Conservation (phyloP, 2,329 filamentous ascomycete species). For the Fusarium agapanthi region DNA sequence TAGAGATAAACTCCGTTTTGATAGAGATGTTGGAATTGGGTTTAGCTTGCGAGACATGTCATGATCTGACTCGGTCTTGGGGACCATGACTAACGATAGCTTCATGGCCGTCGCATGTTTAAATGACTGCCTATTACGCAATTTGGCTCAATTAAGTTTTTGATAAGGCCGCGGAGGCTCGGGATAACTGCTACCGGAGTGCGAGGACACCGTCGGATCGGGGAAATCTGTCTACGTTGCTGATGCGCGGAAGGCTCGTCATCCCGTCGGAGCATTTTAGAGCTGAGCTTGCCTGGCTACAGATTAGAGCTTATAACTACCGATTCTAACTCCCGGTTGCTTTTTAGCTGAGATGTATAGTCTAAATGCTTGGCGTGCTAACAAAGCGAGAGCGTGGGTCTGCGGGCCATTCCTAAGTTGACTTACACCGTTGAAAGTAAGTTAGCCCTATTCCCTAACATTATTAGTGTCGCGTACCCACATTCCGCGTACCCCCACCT, state of each 20-base stretch:
- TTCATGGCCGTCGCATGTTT: neutral
- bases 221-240: neutral
- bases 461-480: too few relatives aligned
- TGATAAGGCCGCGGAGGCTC: neutral
- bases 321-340: neutral
- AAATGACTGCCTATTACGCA: neutral
- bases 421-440: neutral
- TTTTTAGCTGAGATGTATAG: rapidly evolving
- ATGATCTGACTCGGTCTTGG: neutral
- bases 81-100: neutral
- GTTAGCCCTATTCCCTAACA: rapidly evolving
- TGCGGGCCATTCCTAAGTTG: neutral
- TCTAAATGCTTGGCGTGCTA: neutral
- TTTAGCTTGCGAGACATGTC: neutral
- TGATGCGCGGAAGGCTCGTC: neutral
- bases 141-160: neutral
- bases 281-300: rapidly evolving
- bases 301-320: neutral
- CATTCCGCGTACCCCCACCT: too few relatives aligned
- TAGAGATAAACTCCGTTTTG: neutral
- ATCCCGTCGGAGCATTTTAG: neutral
- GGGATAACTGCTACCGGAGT: neutral
- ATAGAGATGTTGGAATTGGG: neutral
- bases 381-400: neutral
- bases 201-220: neutral